A percentile compares a stretch with the other conserved stretches of the same genome.
These are phyloP conservation scores for Wickerhamiella sergipiensis DNA, from an alignment of 805 yeast genomes.

Conservation along the genomic window DNA sequence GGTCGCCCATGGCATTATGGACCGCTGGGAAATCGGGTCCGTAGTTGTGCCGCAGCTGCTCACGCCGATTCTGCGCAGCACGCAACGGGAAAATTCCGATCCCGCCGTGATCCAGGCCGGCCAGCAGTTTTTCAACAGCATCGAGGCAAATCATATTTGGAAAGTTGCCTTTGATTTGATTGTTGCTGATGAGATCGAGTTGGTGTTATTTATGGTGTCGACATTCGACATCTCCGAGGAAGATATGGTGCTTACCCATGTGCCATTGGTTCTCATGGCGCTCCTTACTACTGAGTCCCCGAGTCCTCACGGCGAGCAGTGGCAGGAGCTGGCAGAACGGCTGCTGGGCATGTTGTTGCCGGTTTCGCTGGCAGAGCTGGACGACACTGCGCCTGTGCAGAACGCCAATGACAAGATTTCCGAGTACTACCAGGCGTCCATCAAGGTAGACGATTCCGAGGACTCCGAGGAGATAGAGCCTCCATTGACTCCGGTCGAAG, in stretches of 20 bases:
- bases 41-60: constrained; percentile 56
- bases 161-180: constrained; percentile 38
- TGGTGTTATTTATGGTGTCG: constrained; percentile 45
- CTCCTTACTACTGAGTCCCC: not conserved
- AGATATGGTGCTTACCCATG: constrained; percentile 64
- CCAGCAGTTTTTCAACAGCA: constrained; percentile 65
- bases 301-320: not conserved
- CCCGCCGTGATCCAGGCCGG: constrained; percentile 45
- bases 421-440: constrained; percentile 22
- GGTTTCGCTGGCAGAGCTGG: constrained; percentile 26
- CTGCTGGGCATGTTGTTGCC: constrained; percentile 45
- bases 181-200: constrained; percentile 26
- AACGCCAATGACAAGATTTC: constrained; percentile 23
- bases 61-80: constrained; percentile 39
- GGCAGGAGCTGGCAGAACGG: constrained; percentile 24
- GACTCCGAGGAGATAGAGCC: constrained; percentile 23
- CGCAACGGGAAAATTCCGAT: constrained; percentile 18
- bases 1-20: constrained; percentile 64
- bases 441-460: not conserved
- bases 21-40: constrained; percentile 89
- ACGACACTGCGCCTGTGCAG: constrained; percentile 1
- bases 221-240: constrained; percentile 73
- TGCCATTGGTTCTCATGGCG: constrained; percentile 54
- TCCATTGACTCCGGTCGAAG: constrained; percentile 12
- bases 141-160: constrained; percentile 75